phyloP scores from a whole-genome alignment of 2,329 filamentous ascomycete genomes.

The Cytospora schulzeri region DNA sequence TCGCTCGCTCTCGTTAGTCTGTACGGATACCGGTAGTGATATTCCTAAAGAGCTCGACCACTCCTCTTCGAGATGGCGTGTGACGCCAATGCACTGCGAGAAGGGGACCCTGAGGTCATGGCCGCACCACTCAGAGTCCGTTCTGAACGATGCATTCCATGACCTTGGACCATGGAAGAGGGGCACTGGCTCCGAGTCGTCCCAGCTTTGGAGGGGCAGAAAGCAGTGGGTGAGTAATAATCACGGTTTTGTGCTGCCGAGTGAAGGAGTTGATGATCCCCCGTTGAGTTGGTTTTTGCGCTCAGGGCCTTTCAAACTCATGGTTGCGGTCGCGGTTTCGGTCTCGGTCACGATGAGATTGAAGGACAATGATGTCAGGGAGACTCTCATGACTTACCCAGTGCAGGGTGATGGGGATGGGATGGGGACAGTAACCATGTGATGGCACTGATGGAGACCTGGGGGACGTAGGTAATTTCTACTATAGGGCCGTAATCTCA shows the following conservation, averaged over 20 bases:
- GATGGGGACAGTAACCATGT: background rate
- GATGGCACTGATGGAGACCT: background rate
- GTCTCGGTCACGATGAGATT: background rate
- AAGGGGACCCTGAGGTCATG: constrained; percentile 1
- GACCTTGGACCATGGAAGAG: background rate
- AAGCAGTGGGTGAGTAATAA: background rate
- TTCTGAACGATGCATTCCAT: background rate
- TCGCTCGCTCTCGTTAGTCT: background rate
- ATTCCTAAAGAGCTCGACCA: background rate
- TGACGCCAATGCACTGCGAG: background rate
- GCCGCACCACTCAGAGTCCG: background rate
- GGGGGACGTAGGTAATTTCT: background rate
- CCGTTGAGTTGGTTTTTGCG: too few species aligned
- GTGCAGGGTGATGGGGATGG: too few species aligned
- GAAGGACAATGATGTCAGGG: constrained; percentile 1
- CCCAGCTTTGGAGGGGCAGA: background rate
- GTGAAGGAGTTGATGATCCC: background rate
- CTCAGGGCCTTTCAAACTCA: background rate
- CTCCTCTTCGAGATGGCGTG: constrained; percentile 1
- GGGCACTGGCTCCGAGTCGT: background rate
- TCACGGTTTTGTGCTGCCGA: background rate
- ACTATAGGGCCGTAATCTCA: constrained; percentile 1
- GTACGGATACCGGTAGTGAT: background rate
- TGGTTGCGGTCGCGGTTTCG: background rate
- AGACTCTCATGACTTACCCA: background rate